phyloP scores from a whole-genome alignment of 139 green algal genomes.

The Zygnema circumcarinatum region DNA sequence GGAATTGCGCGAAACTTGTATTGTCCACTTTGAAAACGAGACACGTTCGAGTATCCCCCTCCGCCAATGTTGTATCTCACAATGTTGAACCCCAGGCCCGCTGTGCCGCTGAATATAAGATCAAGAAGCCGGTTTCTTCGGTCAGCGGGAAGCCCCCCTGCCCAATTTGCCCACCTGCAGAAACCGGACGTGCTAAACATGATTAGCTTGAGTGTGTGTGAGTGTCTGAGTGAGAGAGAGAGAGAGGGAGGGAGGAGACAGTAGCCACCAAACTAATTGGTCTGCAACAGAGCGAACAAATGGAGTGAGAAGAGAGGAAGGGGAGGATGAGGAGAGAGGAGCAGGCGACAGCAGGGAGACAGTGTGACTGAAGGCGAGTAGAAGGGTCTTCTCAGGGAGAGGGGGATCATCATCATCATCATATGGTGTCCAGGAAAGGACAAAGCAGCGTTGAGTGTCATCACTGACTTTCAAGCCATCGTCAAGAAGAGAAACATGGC shows the following conservation, averaged over 20 bases:
- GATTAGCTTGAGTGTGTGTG: too few species aligned
- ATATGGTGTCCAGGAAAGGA: too few species aligned
- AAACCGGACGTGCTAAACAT: too few species aligned
- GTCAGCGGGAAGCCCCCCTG: neutral
- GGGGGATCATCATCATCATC: too few species aligned
- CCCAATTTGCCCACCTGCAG: constrained; percentile 13
- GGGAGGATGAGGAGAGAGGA: neutral
- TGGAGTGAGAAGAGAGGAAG: neutral
- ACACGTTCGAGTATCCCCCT: neutral
- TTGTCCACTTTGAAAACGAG: too few species aligned
- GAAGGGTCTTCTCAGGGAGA: too few species aligned
- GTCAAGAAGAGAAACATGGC: too few species aligned
- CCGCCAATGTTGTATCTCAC: constrained; percentile 60
- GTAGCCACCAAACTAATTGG: neutral
- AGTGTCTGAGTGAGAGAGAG: neutral
- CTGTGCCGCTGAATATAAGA: constrained; percentile 51
- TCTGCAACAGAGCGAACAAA: neutral
- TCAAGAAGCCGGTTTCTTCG: constrained; percentile 19
- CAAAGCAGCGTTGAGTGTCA: too few species aligned
- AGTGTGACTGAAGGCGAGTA: too few species aligned
- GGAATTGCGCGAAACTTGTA: constrained; percentile 4
- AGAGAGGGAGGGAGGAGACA: neutral
- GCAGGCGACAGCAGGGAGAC: neutral
- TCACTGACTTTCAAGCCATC: too few species aligned
- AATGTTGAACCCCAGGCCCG: constrained; percentile 59